Percentiles rank a stretch among this genome's conserved stretches.
phyloP scores from a whole-genome alignment of 2,329 filamentous ascomycete genomes.

The Neopestalotiopsis sp. region DNA sequence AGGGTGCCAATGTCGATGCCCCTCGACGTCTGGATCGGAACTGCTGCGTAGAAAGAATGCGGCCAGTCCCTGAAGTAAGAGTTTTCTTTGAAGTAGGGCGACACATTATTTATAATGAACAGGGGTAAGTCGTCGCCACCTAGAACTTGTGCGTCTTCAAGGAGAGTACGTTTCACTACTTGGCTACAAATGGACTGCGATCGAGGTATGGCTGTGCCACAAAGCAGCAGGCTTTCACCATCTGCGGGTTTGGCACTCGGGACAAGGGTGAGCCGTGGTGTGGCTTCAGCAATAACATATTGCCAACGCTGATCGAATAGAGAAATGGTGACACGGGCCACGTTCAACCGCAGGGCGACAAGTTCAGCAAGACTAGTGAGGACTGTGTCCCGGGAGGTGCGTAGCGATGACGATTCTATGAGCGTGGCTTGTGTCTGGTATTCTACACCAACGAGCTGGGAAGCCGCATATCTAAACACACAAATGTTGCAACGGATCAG shows the following conservation, averaged over 20 bases:
- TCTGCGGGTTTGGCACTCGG: slow-evolving; percentile 7
- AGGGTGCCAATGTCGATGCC: slow-evolving; percentile 26
- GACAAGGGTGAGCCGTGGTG: slow-evolving; percentile 42
- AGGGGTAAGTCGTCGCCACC: slow-evolving; percentile 32
- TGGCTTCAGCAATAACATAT: slow-evolving; percentile 57
- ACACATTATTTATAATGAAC: slow-evolving; percentile 39
- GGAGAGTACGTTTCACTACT: slow-evolving; percentile 23
- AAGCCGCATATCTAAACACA: background rate
- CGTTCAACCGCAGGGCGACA: slow-evolving; percentile 46
- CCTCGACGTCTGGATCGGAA: slow-evolving; percentile 20
- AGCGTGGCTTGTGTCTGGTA: background rate
- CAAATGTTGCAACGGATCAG: background rate
- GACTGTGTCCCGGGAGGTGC: slow-evolving; percentile 35
- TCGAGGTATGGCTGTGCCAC: slow-evolving; percentile 37
- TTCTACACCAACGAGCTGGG: background rate
- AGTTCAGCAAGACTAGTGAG: slow-evolving; percentile 58
- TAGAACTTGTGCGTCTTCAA: slow-evolving; percentile 7
- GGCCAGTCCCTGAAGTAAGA: slow-evolving; percentile 23
- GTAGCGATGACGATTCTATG: background rate
- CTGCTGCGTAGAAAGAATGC: slow-evolving; percentile 24
- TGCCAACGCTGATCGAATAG: slow-evolving; percentile 54
- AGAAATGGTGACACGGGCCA: slow-evolving; percentile 50
- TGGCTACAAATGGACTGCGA: slow-evolving; percentile 36
- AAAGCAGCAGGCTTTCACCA: slow-evolving; percentile 27
- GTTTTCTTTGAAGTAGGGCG: slow-evolving; percentile 27